Conservation (phyloP, 331 rosid species). For the Malus hybrid region DNA sequence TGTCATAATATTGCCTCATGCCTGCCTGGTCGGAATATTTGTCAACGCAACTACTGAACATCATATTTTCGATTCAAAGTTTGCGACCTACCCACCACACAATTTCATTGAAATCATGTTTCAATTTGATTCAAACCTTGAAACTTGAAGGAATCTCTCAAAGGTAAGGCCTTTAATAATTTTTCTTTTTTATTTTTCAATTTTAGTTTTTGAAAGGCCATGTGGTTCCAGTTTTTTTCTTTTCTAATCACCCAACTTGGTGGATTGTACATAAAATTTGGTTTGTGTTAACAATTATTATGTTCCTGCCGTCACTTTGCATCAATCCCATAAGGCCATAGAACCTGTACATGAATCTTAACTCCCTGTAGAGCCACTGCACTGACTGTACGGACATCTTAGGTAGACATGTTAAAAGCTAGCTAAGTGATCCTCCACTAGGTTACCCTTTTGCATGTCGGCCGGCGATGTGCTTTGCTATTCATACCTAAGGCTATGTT, state of each 20-base stretch:
- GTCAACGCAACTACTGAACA: neutral
- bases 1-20: conserved; percentile 9
- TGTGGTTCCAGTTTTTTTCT: neutral
- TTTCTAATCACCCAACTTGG: neutral
- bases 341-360: neutral
- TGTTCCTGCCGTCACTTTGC: neutral
- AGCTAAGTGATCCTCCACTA: conserved; percentile 51
- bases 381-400: conserved; percentile 35
- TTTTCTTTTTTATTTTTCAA: neutral
- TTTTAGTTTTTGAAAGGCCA: neutral
- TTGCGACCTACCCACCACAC: neutral
- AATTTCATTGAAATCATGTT: neutral
- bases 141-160: conserved; percentile 3
- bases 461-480: conserved; percentile 36
- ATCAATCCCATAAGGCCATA: neutral
- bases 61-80: neutral
- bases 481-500: neutral
- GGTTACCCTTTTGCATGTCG: neutral
- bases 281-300: neutral
- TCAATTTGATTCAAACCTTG: neutral
- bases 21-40: neutral
- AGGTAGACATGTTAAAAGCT: conserved; percentile 17
- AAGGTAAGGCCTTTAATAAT: neutral
- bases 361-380: neutral
- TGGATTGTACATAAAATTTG: neutral